A percentile compares a stretch with the other conserved stretches of the same genome.
These are phyloP conservation scores for Clitoria ternatea DNA, from an alignment of 306 rosid species.

Conservation along the genomic window DNA sequence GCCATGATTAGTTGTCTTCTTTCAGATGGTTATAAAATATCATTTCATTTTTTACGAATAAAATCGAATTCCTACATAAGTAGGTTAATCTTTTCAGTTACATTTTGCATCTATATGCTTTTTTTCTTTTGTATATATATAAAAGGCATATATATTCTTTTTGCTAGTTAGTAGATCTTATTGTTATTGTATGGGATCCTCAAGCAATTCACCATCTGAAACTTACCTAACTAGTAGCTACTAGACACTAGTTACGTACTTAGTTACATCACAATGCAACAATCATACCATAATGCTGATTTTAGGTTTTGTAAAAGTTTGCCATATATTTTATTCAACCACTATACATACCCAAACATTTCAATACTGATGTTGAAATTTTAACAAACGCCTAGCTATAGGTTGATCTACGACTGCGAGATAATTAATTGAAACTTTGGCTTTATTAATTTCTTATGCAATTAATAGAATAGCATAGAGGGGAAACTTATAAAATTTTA, in stretches of 20 bases:
- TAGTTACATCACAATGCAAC: conserved; percentile 1
- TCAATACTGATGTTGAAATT: conserved; percentile 20
- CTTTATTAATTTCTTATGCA: background rate
- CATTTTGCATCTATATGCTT: no score
- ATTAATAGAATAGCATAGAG: background rate
- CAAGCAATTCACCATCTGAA: conserved; percentile 11
- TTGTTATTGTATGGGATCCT: background rate
- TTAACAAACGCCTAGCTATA: conserved; percentile 13
- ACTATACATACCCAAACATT: conserved; percentile 1
- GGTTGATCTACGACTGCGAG: background rate
- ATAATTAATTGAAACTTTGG: background rate
- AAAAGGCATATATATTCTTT: no score
- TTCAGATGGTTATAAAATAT: no score
- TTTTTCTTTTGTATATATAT: no score
- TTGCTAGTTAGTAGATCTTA: no score
- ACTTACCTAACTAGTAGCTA: background rate
- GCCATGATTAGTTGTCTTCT: no score
- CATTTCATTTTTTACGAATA: no score
- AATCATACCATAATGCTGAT: background rate
- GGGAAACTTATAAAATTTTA: background rate
- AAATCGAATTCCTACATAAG: no score
- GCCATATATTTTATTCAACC: background rate
- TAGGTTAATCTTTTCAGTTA: no score
- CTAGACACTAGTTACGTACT: background rate
- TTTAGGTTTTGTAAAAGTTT: background rate